Evolutionary conservation across 192 early-diverging fungal genomes (phyloP).

Genomic region (Coemansia umbellata): DNA sequence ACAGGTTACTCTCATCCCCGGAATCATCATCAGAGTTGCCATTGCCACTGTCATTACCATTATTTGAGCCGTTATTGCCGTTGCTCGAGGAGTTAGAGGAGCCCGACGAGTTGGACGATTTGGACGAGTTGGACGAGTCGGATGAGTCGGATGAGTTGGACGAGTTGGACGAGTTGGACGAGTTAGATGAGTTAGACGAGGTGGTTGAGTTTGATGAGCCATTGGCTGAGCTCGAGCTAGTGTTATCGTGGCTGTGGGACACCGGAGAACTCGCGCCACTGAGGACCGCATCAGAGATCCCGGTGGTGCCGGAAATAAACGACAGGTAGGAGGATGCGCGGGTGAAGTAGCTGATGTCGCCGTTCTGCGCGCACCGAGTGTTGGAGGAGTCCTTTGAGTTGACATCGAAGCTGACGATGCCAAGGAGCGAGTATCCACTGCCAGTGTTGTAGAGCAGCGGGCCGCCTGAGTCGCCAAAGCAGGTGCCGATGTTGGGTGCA

Average conservation of each 20-base stretch:
- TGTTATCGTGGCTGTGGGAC: constrained; percentile 14
- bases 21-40: neutral
- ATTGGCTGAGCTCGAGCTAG: neutral
- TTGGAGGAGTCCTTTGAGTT: constrained; percentile 40
- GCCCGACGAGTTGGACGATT: neutral
- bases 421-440: constrained; percentile 32
- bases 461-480: constrained; percentile 51
- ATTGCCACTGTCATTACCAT: neutral
- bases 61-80: neutral
- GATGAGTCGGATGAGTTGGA: neutral
- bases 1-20: neutral
- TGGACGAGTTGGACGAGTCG: too few species aligned
- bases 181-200: neutral
- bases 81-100: neutral
- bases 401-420: constrained; percentile 50
- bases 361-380: constrained; percentile 38
- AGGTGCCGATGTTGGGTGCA: constrained; percentile 40
- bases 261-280: constrained; percentile 11
- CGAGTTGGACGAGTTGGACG: neutral
- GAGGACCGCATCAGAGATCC: constrained; percentile 17
- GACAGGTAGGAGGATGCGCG: constrained; percentile 42
- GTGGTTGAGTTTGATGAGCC: neutral
- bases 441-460: constrained; percentile 29
- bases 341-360: constrained; percentile 49
- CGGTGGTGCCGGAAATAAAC: constrained; percentile 37